Percentiles rank a stretch among this genome's conserved stretches.
Evolutionary conservation across 345 rosid genomes (phyloP).

Genomic region (Cardamine occulta): DNA sequence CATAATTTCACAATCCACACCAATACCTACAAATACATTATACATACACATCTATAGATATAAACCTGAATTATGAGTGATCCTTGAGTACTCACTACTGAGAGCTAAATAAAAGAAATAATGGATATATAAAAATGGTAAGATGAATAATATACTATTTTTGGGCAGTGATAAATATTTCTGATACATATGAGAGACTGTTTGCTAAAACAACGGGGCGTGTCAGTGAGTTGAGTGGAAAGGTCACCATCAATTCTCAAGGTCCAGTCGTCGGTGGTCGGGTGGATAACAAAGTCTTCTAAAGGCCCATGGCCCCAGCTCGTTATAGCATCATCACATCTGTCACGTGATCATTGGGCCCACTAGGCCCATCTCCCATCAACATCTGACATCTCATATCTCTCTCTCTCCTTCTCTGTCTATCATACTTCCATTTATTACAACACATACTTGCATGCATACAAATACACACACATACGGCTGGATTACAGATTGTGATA

Average conservation of each 20-base stretch:
- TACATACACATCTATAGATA: background rate
- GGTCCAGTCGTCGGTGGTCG: conserved; percentile 41
- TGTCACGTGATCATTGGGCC: conserved; percentile 42
- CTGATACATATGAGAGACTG: conserved; percentile 15
- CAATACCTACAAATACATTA: background rate
- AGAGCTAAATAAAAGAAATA: background rate
- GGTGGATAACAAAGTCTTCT: conserved; percentile 34
- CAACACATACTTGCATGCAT: conserved; percentile 15
- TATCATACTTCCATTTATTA: conserved; percentile 32
- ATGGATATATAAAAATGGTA: background rate
- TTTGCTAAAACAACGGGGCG: conserved; percentile 27
- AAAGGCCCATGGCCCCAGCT: conserved; percentile 40
- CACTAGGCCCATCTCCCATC: conserved; percentile 42
- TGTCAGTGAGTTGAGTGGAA: conserved; percentile 27
- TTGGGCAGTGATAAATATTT: background rate
- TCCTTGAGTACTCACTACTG: conserved; percentile 5
- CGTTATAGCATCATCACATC: conserved; percentile 26
- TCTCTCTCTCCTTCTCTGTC: conserved; percentile 11
- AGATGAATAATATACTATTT: conserved; percentile 23
- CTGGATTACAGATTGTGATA: conserved; percentile 24
- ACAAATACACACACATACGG: conserved; percentile 21
- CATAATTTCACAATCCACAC: conserved; percentile 13
- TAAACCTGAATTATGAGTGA: conserved; percentile 9
- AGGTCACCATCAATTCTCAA: conserved; percentile 30
- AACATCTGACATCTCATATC: conserved; percentile 46